Evolutionary conservation across 2,329 filamentous ascomycete species (phyloP), one percentile per base, ranked within the genome.

Genomic region (Furcasterigmium sp.): DNA sequence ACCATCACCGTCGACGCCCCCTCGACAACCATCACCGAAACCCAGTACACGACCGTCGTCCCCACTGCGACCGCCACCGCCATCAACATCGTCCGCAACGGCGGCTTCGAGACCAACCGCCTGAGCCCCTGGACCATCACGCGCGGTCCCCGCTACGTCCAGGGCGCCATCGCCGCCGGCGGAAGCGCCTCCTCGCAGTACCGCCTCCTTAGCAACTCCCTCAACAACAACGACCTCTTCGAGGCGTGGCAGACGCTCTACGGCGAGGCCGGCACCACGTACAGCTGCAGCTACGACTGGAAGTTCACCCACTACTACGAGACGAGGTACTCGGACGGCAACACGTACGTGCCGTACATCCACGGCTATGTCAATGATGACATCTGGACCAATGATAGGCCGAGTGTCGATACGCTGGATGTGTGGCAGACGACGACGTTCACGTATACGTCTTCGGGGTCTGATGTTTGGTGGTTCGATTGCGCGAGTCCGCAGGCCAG

Each of bases 1-100:
- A 55, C 53, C 8, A 50, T 41, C 30, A 55, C 53, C 8, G 48
- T 45, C 9, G 35, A 38, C 6, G 35, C 43, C 7, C 32, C 32
- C 7, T 36, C 32, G 15, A 36, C 32, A 17, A 36, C 32, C 15
- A 17, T 36, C n/a, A 36, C 32, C 5, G 32, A 36, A 8, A 20
- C 32, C 5, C 6, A 36, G 19, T 36, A 36, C 32, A 36, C 32
- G n/a, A 36, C 32, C 15, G 15, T 36, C 10, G 32, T 36, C 5
- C 32, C 32, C 13, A 36, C 32, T 8, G 32, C 17, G 32, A 36
- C 32, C 15, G 32, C 32, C 8, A 36, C 32, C 32, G 32, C 19
- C 5, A 36, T 36, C 32, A 36, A 36, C 17, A 36, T 36, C 13
- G 32, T 17, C 32, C 32, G 32, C n/a, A 36, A 36, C 32, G 32